These are phyloP conservation scores for Xerophyta viscosa DNA, from an alignment of 106 monocot genomes.

Conservation along the genomic window DNA sequence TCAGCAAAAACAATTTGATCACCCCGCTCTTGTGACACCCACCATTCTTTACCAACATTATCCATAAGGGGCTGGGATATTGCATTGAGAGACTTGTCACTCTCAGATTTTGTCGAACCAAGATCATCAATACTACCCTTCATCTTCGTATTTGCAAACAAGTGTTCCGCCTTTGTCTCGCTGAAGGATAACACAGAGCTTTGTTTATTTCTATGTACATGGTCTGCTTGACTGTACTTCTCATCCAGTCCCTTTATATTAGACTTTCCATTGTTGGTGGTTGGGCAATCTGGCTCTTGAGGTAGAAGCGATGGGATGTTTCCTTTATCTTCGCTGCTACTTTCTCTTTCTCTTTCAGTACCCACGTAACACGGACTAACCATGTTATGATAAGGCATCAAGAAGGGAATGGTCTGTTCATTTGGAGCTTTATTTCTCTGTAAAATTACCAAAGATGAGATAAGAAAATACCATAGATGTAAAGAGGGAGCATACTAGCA, in stretches of 20 bases:
- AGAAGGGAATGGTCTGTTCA: conserved; percentile 82
- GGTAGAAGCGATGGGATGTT: conserved; percentile 91
- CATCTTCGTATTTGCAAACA: conserved; percentile 28
- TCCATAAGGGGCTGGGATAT: conserved; percentile 2
- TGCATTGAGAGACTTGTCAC: conserved; percentile 7
- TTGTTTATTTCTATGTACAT: conserved; percentile 8
- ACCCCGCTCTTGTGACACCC: conserved; percentile 74
- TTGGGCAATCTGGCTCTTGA: conserved; percentile 40
- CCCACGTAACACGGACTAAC: conserved; percentile 99
- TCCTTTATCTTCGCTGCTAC: conserved; percentile 13
- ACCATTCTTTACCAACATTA: conserved; percentile 69
- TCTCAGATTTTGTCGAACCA: conserved; percentile 17
- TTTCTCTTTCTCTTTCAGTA: conserved; percentile 39
- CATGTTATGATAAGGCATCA: conserved; percentile 99
- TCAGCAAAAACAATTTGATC: conserved; percentile 46
- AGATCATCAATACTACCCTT: conserved; percentile 35
- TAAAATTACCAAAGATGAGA: not conserved
- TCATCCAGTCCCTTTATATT: conserved; percentile 15
- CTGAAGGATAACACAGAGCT: conserved; percentile 10
- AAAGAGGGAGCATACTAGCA: not conserved
- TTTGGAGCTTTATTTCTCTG: conserved; percentile 97
- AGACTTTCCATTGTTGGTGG: conserved; percentile 16
- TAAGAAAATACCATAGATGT: not conserved
- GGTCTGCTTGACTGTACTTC: conserved; percentile 2
- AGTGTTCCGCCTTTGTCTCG: conserved; percentile 3